Evolutionary conservation across 495 filamentous ascomycete species (phyloP), one percentile per base, ranked within the genome.

Genomic region (Aspergillus avenaceus): DNA sequence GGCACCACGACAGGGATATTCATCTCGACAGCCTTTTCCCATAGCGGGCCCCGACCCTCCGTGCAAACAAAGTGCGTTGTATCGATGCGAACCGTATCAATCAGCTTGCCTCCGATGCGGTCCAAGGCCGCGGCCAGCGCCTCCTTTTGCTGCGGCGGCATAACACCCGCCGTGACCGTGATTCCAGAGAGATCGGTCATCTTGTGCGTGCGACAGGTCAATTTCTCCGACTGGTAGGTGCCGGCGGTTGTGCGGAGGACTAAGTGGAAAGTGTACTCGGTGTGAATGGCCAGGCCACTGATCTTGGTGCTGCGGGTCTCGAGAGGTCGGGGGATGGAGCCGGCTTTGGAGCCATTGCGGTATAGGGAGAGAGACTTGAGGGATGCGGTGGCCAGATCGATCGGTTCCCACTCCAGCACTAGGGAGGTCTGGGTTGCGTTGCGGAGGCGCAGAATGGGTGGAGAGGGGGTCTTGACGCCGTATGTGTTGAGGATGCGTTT

Each of bases 51-150:
- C 14, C 91, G 74, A 2, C 92, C 92, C 63, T 99, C 95, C n/a
- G 88, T 92, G 55, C 92, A 97, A 42, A 99, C 91, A 65, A 97
- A 99, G 68, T 99, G 93, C 13, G 93, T 99, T 3, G 93, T 99
- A 60, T 99, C 93, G 52, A 99, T 97, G 45, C 92, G 78, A 24
- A 99, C 95, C 2, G 81, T 77, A 54, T 97, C 95, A 41, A 90
- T 86, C 47, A 97, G 71, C 72, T 93, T 95, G 34, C 88, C 95
- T 28, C 95, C 93, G 51, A 99, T 95, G 47, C 90, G 78, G 55
- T 95, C 85, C 18, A 96, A 76, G 3, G 91, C 86, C 16, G 75
- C 77, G 18, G 79, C 71, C 1, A 99, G 79, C 34, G 78, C 82
- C 47, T 96, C 91, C 53, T 84, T 81, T 38, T 85, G 77, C 26